Evolutionary conservation across 2,329 filamentous ascomycete species (phyloP), one percentile per base, ranked within the genome.

Genomic region (Septoria petroselini): DNA sequence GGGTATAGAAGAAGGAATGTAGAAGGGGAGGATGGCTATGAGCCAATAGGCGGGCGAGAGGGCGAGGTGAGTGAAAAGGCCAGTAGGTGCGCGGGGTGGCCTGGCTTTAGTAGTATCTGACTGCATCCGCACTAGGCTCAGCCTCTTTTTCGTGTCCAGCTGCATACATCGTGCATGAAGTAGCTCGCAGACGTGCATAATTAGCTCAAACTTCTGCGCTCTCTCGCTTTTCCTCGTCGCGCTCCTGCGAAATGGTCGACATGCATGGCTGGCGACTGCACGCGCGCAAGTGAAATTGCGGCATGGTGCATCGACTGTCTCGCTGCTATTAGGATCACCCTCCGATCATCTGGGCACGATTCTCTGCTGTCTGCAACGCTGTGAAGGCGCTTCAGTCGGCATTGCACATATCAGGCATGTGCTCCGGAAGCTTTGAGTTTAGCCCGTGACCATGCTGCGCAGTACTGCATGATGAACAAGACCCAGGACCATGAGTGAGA

Each of bases 121-220:
- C 25, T 18, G 34, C 27, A 50, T 45, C 41, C 27, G 46, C 51
- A 53, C 53, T 53, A 55, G 47, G 46, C 50, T 50, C 54, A 48
- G 54, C 54, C 55, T 54, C 52, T 49, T 53, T 57, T 49, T 45
- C 39, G 54, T 54, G 58, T 55, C 50, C 52, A 56, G 43, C 48
- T 58, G 58, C 59, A 61, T 34, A 59, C 47, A 58, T 29, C 50
- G 49, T 55, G 56, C 54, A 58, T 60, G 50, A 48, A 56, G 55
- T 63, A 61, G 59, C 57, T 57, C 49, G 48, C 33, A 54, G 40
- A 38, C 44, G 21, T 52, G 58, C 58, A 59, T 52, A 43, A 52
- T 53, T 62, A 58, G 55, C 44, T 44, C 42, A 41, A 42, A 45
- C 33, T 53, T 49, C 39, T 52, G 40, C 48, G 40, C 49, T 51